Percentiles rank a stretch among this genome's conserved stretches.
Conservation (phyloP, 1,284 basidiomycete genomes). For the Pterula multifida region DNA sequence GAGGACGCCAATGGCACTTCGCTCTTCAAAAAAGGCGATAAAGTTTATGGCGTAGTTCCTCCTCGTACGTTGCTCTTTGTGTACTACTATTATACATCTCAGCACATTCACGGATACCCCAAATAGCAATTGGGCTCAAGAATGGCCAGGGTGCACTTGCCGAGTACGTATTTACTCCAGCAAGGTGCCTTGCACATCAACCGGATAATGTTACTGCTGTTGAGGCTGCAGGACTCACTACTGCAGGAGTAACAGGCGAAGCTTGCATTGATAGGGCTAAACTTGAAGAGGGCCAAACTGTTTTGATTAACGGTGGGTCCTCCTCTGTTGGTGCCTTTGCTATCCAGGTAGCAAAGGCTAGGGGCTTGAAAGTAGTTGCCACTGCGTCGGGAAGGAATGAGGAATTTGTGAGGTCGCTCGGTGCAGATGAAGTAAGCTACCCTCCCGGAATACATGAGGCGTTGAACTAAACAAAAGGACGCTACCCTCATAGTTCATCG, state of each 20-base stretch:
- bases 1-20: slow-evolving; percentile 36
- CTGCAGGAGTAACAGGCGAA: slow-evolving; percentile 45
- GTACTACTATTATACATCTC: slow-evolving; percentile 13
- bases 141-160: slow-evolving; percentile 41
- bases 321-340: slow-evolving; percentile 50
- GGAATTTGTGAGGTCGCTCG: slow-evolving; percentile 24
- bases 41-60: slow-evolving; percentile 43
- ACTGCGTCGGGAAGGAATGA: slow-evolving; percentile 43
- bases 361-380: slow-evolving; percentile 41
- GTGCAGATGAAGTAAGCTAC: slow-evolving; percentile 27
- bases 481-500: slow-evolving; percentile 30
- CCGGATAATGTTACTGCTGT: slow-evolving; percentile 35
- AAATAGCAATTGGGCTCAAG: slow-evolving; percentile 14
- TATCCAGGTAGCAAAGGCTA: slow-evolving; percentile 52
- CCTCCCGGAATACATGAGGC: slow-evolving; percentile 10
- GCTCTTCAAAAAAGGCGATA: slow-evolving; percentile 40
- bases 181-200: slow-evolving; percentile 26
- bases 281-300: slow-evolving; percentile 28
- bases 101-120: slow-evolving; percentile 22
- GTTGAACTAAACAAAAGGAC: slow-evolving; percentile 9
- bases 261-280: slow-evolving; percentile 30
- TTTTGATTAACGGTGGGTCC: slow-evolving; percentile 54
- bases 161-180: slow-evolving; percentile 36
- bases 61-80: slow-evolving; percentile 7
- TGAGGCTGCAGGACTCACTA: slow-evolving; percentile 45